A percentile compares a stretch with the other conserved stretches of the same genome.
These are phyloP conservation scores for Theileria luwenshuni DNA, from an alignment of 169 alveolate species.

Conservation along the genomic window DNA sequence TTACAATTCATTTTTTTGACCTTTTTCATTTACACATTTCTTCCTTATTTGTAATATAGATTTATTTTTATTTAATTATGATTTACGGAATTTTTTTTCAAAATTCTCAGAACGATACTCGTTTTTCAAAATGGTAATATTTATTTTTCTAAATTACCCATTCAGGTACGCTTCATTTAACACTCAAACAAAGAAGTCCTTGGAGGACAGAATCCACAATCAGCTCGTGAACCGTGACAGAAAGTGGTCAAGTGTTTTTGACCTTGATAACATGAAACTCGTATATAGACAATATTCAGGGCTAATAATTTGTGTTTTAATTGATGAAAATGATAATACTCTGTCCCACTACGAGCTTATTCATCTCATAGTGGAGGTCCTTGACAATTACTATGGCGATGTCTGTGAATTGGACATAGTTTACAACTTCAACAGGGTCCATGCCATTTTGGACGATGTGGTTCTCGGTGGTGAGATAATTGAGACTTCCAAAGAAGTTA, in stretches of 20 bases:
- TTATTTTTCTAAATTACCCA: background rate
- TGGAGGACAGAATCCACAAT: constrained; percentile 45
- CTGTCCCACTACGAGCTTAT: constrained; percentile 95
- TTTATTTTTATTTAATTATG: constrained; percentile 24
- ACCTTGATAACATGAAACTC: constrained; percentile 59
- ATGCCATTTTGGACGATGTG: constrained; percentile 95
- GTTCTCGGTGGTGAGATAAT: constrained; percentile 73
- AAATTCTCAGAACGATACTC: constrained; percentile 52
- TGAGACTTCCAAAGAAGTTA: constrained; percentile 52
- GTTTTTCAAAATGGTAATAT: constrained; percentile 62
- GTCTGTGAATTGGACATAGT: constrained; percentile 92
- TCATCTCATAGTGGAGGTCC: constrained; percentile 96
- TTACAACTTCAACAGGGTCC: constrained; percentile 96
- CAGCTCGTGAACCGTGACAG: constrained; percentile 37
- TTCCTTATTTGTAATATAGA: background rate
- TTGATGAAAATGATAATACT: constrained; percentile 92
- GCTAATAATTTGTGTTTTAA: constrained; percentile 47
- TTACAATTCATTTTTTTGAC: too few relatives aligned
- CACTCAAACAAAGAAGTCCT: constrained; percentile 30
- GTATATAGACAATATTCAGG: constrained; percentile 62
- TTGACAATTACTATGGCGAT: constrained; percentile 96
- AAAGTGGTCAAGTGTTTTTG: constrained; percentile 61
- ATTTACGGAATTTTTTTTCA: constrained; percentile 65
- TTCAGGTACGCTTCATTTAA: constrained; percentile 44
- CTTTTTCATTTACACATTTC: background rate